Evolutionary conservation across 306 rosid species (phyloP).

Genomic region (Quercus aquifolioides): DNA sequence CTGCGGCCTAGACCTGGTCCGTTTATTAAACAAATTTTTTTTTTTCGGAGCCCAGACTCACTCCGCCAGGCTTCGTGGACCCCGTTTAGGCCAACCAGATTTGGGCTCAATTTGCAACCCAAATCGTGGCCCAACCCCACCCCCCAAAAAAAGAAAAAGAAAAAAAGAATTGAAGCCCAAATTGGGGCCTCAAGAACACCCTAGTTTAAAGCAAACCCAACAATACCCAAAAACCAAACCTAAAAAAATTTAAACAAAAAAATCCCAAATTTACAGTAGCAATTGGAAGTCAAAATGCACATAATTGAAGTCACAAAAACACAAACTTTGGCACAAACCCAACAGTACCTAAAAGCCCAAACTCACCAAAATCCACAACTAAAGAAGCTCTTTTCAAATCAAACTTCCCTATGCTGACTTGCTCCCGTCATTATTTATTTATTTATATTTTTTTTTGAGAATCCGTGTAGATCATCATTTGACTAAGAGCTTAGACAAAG

Average conservation of each 20-base stretch:
- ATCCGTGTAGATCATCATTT: too few species aligned
- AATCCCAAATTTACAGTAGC: conserved; percentile 17
- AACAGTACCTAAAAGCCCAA: conserved; percentile 25
- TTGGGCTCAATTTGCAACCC: too few species aligned
- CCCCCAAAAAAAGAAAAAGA: too few species aligned
- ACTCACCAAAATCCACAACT: conserved; percentile 16
- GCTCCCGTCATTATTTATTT: background rate
- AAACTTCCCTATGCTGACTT: conserved; percentile 34
- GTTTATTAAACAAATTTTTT: too few species aligned
- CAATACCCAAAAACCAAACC: background rate
- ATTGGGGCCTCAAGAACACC: background rate
- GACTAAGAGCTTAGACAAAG: too few species aligned
- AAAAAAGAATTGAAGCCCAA: too few species aligned
- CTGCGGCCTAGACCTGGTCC: fast-evolving
- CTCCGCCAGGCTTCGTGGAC: fast-evolving
- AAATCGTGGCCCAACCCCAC: too few species aligned
- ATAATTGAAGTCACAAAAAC: conserved; percentile 1
- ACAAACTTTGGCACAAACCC: conserved; percentile 16
- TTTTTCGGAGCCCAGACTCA: fast-evolving
- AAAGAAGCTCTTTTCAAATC: conserved; percentile 30
- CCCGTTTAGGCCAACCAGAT: too few species aligned
- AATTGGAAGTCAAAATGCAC: conserved; percentile 6
- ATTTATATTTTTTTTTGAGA: too few species aligned
- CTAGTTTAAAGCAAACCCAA: background rate
- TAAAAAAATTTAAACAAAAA: background rate